These are phyloP conservation scores for Carex scoparia DNA, from an alignment of 176 grass and related monocot species.

Conservation along the genomic window DNA sequence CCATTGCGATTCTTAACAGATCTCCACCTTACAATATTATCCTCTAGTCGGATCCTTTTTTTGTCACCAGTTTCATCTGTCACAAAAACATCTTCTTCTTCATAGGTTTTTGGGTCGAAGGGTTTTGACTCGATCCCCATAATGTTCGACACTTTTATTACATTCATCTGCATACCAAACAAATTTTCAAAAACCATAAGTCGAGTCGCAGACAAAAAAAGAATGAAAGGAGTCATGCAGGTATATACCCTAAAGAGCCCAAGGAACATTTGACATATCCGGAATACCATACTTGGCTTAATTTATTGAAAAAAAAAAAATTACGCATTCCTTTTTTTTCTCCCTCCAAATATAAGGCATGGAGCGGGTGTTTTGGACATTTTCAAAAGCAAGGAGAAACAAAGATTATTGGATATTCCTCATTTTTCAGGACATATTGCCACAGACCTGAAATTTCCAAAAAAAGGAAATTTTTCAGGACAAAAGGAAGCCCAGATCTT, in stretches of 20 bases:
- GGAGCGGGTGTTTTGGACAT: background rate
- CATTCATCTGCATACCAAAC: constrained; percentile 71
- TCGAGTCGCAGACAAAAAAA: background rate
- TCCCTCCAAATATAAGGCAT: background rate
- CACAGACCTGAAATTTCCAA: background rate
- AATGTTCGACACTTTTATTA: constrained; percentile 97
- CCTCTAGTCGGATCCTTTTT: constrained; percentile 83
- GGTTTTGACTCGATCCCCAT: constrained; percentile 90
- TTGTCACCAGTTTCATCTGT: constrained; percentile 84
- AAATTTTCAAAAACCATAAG: constrained; percentile 21
- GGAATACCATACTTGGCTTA: background rate
- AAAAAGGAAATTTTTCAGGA: background rate
- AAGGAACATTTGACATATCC: background rate
- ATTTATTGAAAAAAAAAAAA: background rate
- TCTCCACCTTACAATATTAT: constrained; percentile 98
- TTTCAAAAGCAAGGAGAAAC: background rate
- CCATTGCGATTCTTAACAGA: constrained; percentile 66
- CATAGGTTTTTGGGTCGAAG: constrained; percentile 89
- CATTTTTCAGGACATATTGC: background rate
- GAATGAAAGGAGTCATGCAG: background rate
- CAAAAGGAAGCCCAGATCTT: constrained; percentile 1
- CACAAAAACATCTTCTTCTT: constrained; percentile 82
- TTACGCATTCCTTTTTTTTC: background rate
- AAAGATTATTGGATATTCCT: background rate
- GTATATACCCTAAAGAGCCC: background rate